phyloP scores from a whole-genome alignment of 148 eudicot genomes.

The Silene conica region DNA sequence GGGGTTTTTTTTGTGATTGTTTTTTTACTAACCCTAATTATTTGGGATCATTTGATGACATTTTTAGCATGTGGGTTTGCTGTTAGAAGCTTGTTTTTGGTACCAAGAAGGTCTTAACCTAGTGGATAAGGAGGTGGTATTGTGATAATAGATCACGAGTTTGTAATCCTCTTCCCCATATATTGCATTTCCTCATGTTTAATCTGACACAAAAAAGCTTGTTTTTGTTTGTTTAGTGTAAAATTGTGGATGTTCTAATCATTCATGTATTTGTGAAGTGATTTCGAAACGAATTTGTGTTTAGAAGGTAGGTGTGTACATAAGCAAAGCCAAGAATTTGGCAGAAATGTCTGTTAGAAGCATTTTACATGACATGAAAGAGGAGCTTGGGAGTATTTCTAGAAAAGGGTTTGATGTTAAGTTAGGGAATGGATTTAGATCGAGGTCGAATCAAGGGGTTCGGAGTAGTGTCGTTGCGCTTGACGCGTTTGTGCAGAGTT shows the following conservation, averaged over 20 bases:
- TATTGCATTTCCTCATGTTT: too few relatives aligned
- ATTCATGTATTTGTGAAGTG: not conserved
- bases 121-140: too few relatives aligned
- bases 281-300: conserved; percentile 6
- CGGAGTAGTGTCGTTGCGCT: conserved; percentile 49
- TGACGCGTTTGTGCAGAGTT: conserved; percentile 74
- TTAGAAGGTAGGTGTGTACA: conserved; percentile 2
- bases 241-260: conserved; percentile 4
- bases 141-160: too few relatives aligned
- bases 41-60: not conserved
- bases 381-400: conserved; percentile 70
- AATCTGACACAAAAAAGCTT: too few relatives aligned
- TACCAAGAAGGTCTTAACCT: too few relatives aligned
- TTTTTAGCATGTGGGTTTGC: conserved; percentile 13
- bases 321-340: not conserved
- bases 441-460: conserved; percentile 73
- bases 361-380: conserved; percentile 75
- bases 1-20: conserved; percentile 6
- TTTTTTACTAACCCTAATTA: not conserved
- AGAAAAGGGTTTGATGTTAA: conserved; percentile 66
- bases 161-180: too few relatives aligned
- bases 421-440: conserved; percentile 56
- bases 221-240: not conserved
- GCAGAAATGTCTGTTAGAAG: conserved; percentile 63
- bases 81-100: conserved; percentile 14